These are phyloP conservation scores for Lentinula edodes DNA, from an alignment of 768 basidiomycete genomes.

Conservation along the genomic window DNA sequence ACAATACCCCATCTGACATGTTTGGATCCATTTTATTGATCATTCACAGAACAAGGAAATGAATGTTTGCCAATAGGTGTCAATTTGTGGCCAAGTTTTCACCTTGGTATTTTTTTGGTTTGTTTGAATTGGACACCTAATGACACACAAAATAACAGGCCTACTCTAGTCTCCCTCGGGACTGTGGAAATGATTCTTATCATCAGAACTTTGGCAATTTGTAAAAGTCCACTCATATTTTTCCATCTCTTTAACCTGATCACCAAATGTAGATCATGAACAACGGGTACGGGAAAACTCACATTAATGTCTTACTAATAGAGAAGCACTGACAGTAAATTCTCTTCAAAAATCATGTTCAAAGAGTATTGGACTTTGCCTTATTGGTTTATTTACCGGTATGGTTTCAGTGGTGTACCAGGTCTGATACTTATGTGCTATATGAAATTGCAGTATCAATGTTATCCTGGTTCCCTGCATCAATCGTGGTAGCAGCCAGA, in stretches of 20 bases:
- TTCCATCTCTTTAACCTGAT: neutral
- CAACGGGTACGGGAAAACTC: too few species aligned
- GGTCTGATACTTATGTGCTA: neutral
- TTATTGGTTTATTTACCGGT: too few species aligned
- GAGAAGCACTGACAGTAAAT: too few species aligned
- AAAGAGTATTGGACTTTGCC: too few species aligned
- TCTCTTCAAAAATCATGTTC: too few species aligned
- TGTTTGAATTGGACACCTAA: neutral
- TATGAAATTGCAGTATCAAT: neutral
- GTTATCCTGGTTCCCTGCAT: neutral
- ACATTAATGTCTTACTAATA: too few species aligned
- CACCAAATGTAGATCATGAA: constrained; percentile 8
- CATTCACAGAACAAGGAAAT: neutral
- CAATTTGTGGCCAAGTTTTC: constrained; percentile 16
- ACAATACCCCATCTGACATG: constrained; percentile 9
- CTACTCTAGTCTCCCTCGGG: constrained; percentile 14
- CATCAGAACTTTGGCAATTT: constrained; percentile 17
- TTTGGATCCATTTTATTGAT: neutral
- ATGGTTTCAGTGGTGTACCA: too few species aligned
- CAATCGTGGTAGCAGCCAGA: neutral
- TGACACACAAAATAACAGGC: constrained; percentile 8
- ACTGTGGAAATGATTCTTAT: constrained; percentile 20
- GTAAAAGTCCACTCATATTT: constrained; percentile 5
- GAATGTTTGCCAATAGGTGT: constrained; percentile 8
- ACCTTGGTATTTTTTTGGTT: constrained; percentile 10